These are phyloP conservation scores for Cenchrus fungigraminus DNA, from an alignment of 176 grass and related monocot genomes.

Conservation along the genomic window DNA sequence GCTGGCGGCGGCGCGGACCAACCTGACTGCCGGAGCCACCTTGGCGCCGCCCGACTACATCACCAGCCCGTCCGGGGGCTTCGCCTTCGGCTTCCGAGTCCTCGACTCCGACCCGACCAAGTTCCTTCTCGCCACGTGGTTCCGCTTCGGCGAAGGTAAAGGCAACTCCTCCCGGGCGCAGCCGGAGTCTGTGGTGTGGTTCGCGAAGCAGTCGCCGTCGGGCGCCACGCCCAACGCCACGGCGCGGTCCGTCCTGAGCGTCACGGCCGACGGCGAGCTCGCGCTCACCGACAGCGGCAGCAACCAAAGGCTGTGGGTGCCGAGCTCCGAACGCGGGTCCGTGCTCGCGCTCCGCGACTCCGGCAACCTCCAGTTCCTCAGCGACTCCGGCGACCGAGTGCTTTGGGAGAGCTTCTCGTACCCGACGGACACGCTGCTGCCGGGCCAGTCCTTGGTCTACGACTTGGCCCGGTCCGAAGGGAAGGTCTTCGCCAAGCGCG, in stretches of 20 bases:
- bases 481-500: conserved; percentile 39
- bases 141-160: neutral
- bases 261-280: conserved; percentile 15
- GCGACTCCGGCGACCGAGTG: neutral
- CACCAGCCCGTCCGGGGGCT: too few relatives aligned
- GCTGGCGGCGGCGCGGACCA: neutral
- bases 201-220: neutral
- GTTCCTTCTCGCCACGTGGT: conserved; percentile 41
- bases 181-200: conserved; percentile 40
- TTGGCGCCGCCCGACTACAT: too few relatives aligned
- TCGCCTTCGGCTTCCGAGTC: neutral
- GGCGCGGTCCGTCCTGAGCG: conserved; percentile 5
- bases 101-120: conserved; percentile 20
- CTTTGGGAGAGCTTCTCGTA: conserved; percentile 38
- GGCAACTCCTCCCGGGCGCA: neutral
- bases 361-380: conserved; percentile 44
- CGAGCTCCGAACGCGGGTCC: neutral
- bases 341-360: conserved; percentile 26
- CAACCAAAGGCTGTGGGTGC: neutral
- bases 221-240: neutral
- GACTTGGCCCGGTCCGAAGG: neutral
- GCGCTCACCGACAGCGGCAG: neutral
- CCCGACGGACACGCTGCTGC: conserved; percentile 44
- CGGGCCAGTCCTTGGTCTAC: conserved; percentile 19
- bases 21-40: too few relatives aligned